Base-by-base conservation (phyloP, 1,284 basidiomycete genomes). In the Volvariella surrecta region DNA sequence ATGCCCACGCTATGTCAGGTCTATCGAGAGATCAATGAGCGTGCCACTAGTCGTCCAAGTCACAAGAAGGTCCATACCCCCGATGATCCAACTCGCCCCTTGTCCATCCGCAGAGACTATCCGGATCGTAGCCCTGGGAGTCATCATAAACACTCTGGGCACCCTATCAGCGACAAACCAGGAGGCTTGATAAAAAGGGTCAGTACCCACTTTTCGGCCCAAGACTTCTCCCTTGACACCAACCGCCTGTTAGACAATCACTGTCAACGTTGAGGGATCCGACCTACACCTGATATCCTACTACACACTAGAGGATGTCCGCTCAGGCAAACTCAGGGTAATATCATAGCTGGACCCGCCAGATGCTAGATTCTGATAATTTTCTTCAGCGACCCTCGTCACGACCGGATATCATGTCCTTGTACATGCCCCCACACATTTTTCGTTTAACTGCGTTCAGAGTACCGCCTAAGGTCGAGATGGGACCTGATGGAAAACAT, bases 271-370 rank as follows among this genome's bases (percentile, higher is more conserved):
- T 37, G 79, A 84, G 45, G 79, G 77, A 15, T 80, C 80, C 15
- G 83, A 86, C 58, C 75, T 86, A 40, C 86, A 89, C 56, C 72
- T 89, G 48, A 79, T 89, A 48, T 85, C 82, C 8, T 89, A 89
- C 63, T 89, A 86, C 60, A 82, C 76, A 10, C 76, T 80, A 24
- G 83, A 86, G 44, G 86, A 89, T 55, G 75, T 87, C 24, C 72
- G 74, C 16, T 71, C 71, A 22, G 79, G 79, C 34, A 70, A 73
- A 39, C 66, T 89, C 32, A 73, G 69, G 58, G 71, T 70, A 44
- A 45, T 59, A 19, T 20, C 32, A 42, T 43, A 4, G 32, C n/a
- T 19, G n/a, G n/a, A n/a, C n/a, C n/a, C 32, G n/a, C 18, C 22
- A 28, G 39, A 18, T 24, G 24, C n/a, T n/a, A 28, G 11, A 28